These are phyloP conservation scores for Areca catechu DNA, from an alignment of 176 grass and related monocot genomes.

Conservation along the genomic window DNA sequence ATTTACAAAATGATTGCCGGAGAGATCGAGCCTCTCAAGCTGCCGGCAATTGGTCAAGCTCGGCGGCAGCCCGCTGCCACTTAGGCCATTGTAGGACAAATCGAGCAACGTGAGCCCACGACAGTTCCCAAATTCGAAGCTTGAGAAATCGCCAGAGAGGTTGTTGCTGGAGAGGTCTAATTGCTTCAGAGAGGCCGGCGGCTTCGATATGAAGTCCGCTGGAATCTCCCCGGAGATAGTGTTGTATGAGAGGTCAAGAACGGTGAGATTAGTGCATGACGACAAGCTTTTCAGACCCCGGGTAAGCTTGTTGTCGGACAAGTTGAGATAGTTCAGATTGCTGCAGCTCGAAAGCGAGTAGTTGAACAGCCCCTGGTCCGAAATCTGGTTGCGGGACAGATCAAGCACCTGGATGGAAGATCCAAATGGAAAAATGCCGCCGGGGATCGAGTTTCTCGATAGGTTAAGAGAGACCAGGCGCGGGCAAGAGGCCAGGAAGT, in stretches of 20 bases:
- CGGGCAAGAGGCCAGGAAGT: conserved; percentile 50
- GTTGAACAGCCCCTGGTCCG: conserved; percentile 48
- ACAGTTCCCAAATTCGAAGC: conserved; percentile 55
- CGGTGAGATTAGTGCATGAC: conserved; percentile 36
- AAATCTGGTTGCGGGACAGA: conserved; percentile 59
- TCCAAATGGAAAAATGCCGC: conserved; percentile 46
- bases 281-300: conserved; percentile 34
- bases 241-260: conserved; percentile 68
- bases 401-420: conserved; percentile 54
- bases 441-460: conserved; percentile 48
- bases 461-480: conserved; percentile 49
- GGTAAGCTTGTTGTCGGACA: conserved; percentile 68
- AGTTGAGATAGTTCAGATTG: conserved; percentile 59
- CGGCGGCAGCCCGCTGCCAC: conserved; percentile 26
- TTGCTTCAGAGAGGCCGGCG: conserved; percentile 33
- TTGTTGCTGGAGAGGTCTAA: conserved; percentile 71
- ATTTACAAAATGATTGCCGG: conserved; percentile 50
- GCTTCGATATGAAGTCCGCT: conserved; percentile 20
- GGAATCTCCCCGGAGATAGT: conserved; percentile 59
- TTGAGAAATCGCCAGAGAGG: conserved; percentile 58
- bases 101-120: conserved; percentile 44
- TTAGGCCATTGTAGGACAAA: conserved; percentile 59
- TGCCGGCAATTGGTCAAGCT: conserved; percentile 41
- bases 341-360: conserved; percentile 64
- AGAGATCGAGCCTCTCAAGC: conserved; percentile 51